Conservation (phyloP, 768 basidiomycete genomes). For the Kondoa subrosea region DNA sequence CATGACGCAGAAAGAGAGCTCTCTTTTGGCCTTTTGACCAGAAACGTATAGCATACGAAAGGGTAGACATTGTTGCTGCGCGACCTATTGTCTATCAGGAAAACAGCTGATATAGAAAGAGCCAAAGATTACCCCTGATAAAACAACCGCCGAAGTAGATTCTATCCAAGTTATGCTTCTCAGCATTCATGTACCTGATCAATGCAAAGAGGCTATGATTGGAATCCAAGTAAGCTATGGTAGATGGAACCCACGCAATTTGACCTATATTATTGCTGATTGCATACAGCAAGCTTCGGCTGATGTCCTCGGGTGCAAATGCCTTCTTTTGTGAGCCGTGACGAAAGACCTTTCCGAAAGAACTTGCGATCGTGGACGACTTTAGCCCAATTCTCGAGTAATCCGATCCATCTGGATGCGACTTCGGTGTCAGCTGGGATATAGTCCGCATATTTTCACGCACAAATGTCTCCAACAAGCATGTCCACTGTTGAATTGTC, state of each 20-base stretch:
- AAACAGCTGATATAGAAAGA: conserved; percentile 36
- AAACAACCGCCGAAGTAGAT: conserved; percentile 99
- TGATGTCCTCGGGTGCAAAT: conserved; percentile 84
- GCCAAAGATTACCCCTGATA: conserved; percentile 47
- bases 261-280: conserved; percentile 99
- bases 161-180: conserved; percentile 86
- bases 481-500: conserved; percentile 91
- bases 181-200: conserved; percentile 91
- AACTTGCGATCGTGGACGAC: conserved; percentile 92
- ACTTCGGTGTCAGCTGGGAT: not conserved
- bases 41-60: conserved; percentile 97
- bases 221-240: conserved; percentile 7
- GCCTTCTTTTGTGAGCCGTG: conserved; percentile 60
- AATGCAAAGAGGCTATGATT: conserved; percentile 21
- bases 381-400: conserved; percentile 88
- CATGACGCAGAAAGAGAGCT: conserved; percentile 88
- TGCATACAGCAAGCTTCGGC: conserved; percentile 81
- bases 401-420: conserved; percentile 46
- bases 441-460: not conserved
- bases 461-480: conserved; percentile 98
- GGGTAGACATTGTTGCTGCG: conserved; percentile 85
- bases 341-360: conserved; percentile 96
- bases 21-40: conserved; percentile 97
- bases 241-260: conserved; percentile 73
- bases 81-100: conserved; percentile 48